These are phyloP conservation scores for Diaporthe caulivora DNA, from an alignment of 2,329 filamentous ascomycete species.

Conservation along the genomic window DNA sequence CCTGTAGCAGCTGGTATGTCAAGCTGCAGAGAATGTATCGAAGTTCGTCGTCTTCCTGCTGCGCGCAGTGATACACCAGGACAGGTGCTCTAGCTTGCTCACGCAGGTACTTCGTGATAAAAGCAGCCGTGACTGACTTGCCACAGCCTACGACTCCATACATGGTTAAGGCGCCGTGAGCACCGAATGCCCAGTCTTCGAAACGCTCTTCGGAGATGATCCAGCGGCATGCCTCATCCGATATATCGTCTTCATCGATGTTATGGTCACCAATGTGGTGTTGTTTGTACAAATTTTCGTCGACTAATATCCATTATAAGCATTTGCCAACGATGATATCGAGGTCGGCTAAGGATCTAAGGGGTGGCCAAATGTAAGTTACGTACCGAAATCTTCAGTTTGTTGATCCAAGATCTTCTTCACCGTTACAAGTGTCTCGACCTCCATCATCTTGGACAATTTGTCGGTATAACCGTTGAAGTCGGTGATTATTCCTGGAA, in stretches of 20 bases:
- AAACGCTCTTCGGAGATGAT: not conserved
- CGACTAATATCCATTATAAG: not conserved
- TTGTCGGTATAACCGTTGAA: conserved; percentile 2
- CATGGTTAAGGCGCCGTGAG: conserved; percentile 1
- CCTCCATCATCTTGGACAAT: not conserved
- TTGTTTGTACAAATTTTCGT: conserved; percentile 12
- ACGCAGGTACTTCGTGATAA: not conserved
- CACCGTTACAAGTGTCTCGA: conserved; percentile 6
- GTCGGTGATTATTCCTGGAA: not conserved
- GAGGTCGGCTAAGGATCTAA: too few species aligned
- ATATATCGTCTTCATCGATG: not conserved
- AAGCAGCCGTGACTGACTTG: conserved; percentile 3
- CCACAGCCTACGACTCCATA: conserved; percentile 5
- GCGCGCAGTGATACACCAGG: not conserved
- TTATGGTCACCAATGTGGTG: not conserved
- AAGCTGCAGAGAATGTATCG: not conserved
- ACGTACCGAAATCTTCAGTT: not conserved
- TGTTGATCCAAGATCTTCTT: conserved; percentile 8
- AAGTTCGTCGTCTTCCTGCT: not conserved
- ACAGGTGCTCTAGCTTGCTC: not conserved
- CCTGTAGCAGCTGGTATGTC: conserved; percentile 1
- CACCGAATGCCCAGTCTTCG: not conserved
- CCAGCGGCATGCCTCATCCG: conserved; percentile 12
- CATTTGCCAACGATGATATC: not conserved
- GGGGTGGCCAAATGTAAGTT: not conserved